Evolutionary conservation across 805 yeast species (phyloP), one percentile per base, ranked within the genome.

Genomic region (Blastobotrys terrestris): DNA sequence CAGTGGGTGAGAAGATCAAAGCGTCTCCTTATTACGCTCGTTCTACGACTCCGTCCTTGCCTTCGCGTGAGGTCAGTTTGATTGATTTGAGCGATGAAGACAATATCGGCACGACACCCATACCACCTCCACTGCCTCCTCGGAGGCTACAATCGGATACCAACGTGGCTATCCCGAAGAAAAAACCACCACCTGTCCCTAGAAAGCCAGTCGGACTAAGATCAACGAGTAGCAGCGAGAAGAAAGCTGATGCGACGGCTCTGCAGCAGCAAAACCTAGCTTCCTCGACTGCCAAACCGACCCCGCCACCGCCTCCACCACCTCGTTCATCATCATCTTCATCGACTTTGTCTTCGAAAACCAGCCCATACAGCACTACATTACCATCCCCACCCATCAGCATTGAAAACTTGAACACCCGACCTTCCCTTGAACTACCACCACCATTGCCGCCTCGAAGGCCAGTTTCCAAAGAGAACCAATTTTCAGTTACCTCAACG

Each of bases 141-240:
- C 39, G 42, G 20, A 44, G 39, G n/a, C 42, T 47, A 19, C 40
- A 42, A 11, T 39, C 43, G n/a, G 31, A 26, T 26, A 26, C 11
- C 35, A 26, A n/a, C n/a, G n/a, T n/a, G n/a, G n/a, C 35, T 26
- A 11, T 26, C 5, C 35, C 35, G 13, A 26, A 44, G 8, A 51
- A 49, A 16, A 46, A 39, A 1, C 52, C 58, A 18, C 66, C 67
- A 6, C 64, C 66, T 31, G 56, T 65, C 21, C 69, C 69, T 15
- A 50, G 57, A 46, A 58, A 67, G 40, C 68, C 68, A 8, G 54
- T 60, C 15, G 67, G 59, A 54, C 56, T 48, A 3, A 39, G 31
- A 14, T 13, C 44, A 3, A 41, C 16, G 13, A 15, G 20, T 7
- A 41, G 11, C 3, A 41, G 40, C 40, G 18, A 15, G 6, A 22